Evolutionary conservation across 1,284 basidiomycete species (phyloP), one percentile per base, ranked within the genome.

Genomic region (Mycena sp.): DNA sequence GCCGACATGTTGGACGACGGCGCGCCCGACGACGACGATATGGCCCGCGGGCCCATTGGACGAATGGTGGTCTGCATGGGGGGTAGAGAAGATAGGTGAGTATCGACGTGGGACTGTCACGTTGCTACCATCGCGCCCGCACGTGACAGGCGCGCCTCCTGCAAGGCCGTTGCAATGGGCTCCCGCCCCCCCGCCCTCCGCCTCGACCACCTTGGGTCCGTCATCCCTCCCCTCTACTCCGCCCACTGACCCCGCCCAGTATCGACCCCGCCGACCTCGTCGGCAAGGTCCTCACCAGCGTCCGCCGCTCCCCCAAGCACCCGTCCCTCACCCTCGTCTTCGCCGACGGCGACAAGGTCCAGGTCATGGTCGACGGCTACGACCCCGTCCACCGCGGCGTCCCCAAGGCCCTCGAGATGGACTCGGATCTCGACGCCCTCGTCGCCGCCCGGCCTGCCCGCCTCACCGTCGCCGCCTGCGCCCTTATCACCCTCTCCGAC

Each of bases 321-420:
- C 87, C 87, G 0, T 77, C 78, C 44, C 74, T 88, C 61, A 86
- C 85, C 11, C 79, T 89, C 35, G 76, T 82, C 69, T 87, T 87
- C 68, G 69, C 81, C 40, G 88, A 89, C 70, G 72, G 80, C 14
- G 82, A 82, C 7, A 69, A 77, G n/a, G 85, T 81, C 70, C 85
- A 88, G 72, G 76, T 89, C 50, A 82, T 83, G 17, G 83, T 89
- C 40, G 87, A 88, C 58, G 86, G 86, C 5, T 89, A 89, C 72
- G 77, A 85, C 63, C 87, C 88, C 2, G 66, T 76, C 16, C 79
- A 84, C 69, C 82, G 76, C 40, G 86, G 86, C 51, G 70, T 88
- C 38, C 85, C 87, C 14, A 88, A 87, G 73, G 76, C 77, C 50
- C 80, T 88, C 48, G 87, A 87, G 75, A 85, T 83, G 79, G 82